phyloP scores from a whole-genome alignment of 1,284 basidiomycete genomes.

The Leccinum pallidistipes region DNA sequence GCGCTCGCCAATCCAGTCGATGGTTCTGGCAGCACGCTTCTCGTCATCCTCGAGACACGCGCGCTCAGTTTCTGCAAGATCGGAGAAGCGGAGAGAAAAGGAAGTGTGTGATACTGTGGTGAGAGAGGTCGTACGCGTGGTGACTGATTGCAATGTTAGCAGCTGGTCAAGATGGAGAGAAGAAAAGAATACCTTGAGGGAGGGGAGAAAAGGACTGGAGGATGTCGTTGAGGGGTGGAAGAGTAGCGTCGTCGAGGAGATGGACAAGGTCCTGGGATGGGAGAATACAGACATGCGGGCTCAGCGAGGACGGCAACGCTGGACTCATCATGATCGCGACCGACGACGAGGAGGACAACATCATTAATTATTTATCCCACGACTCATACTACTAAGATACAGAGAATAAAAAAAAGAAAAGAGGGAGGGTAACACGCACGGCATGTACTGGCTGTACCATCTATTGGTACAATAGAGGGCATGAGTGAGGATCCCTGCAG shows the following conservation, averaged over 20 bases:
- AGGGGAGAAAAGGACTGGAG: slow-evolving; percentile 83
- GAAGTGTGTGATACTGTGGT: slow-evolving; percentile 66
- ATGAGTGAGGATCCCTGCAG: too few relatives aligned
- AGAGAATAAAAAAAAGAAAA: background rate
- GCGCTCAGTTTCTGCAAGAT: slow-evolving; percentile 64
- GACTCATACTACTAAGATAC: background rate
- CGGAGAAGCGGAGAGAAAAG: slow-evolving; percentile 75
- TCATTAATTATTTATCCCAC: slow-evolving; percentile 5
- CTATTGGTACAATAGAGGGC: too few relatives aligned
- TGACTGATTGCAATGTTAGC: slow-evolving; percentile 48
- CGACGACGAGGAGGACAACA: background rate
- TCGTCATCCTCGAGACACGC: slow-evolving; percentile 76
- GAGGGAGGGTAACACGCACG: too few relatives aligned
- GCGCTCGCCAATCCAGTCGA: slow-evolving; percentile 79
- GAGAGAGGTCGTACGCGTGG: slow-evolving; percentile 71
- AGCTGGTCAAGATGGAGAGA: background rate
- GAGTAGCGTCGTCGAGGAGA: slow-evolving; percentile 52
- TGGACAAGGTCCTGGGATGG: slow-evolving; percentile 67
- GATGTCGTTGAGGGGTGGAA: slow-evolving; percentile 68
- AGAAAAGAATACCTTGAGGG: slow-evolving; percentile 57
- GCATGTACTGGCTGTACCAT: too few relatives aligned
- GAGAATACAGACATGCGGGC: slow-evolving; percentile 74
- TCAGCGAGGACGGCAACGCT: slow-evolving; percentile 65
- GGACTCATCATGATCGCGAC: slow-evolving; percentile 44
- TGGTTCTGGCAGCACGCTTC: slow-evolving; percentile 65